A percentile compares a stretch with the other conserved stretches of the same genome.
Conservation (phyloP, 768 basidiomycete genomes). For the Boletus barrowsii region DNA sequence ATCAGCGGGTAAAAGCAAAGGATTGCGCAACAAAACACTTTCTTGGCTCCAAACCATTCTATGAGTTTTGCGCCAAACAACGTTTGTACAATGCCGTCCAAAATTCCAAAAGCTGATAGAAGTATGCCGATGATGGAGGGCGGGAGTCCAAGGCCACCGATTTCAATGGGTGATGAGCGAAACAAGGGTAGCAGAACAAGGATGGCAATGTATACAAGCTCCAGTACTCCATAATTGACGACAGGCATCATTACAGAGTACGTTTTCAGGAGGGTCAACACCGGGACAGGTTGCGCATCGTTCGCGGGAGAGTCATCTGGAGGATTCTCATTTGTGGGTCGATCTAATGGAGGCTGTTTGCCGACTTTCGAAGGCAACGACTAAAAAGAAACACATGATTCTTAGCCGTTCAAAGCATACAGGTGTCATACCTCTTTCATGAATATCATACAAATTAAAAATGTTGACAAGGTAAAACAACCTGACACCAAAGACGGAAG, state of each 20-base stretch:
- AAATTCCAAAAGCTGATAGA: constrained; percentile 19
- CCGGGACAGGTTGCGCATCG: constrained; percentile 16
- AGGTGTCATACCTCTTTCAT: constrained; percentile 30
- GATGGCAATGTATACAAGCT: constrained; percentile 43
- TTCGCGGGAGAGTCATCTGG: not conserved
- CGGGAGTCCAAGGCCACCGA: constrained; percentile 42
- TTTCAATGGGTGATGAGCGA: constrained; percentile 39
- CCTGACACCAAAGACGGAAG: constrained; percentile 11
- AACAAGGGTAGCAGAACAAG: constrained; percentile 44
- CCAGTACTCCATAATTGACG: constrained; percentile 40
- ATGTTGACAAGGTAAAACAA: constrained; percentile 2
- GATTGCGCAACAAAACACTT: too few relatives aligned
- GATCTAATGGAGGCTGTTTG: not conserved
- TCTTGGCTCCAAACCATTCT: not conserved
- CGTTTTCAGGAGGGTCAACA: constrained; percentile 33
- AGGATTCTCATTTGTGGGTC: not conserved
- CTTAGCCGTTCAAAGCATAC: not conserved
- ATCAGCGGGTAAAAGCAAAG: too few relatives aligned
- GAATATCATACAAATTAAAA: constrained; percentile 15
- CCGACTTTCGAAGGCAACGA: constrained; percentile 21
- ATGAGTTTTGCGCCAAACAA: not conserved
- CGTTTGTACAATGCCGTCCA: not conserved
- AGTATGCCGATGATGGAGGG: constrained; percentile 41
- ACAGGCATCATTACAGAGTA: constrained; percentile 40
- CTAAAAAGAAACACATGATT: constrained; percentile 9